Evolutionary conservation across 2,329 filamentous ascomycete genomes (phyloP), one percentile per base, ranked within the genome.

Genomic region (Hypoxylon sp.): DNA sequence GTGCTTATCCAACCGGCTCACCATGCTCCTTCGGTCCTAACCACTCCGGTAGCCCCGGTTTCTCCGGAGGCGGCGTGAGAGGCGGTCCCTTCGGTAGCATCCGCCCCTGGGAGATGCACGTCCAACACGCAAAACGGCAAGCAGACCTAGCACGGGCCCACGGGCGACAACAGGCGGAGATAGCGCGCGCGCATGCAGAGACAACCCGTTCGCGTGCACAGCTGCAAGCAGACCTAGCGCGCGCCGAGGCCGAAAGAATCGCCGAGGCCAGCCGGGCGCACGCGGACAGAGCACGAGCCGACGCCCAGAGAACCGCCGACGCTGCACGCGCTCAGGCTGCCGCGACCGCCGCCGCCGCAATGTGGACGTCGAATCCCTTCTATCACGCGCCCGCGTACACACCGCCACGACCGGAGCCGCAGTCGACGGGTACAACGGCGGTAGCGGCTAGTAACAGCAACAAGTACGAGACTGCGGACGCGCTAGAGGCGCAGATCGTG

Each of bases 401-500:
- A 7, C 46, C 18, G 4, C 33, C 20, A 12, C 28, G 8, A 6
- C n/a, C 24, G 20, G 30, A 8, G 4, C 42, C 24, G 30, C 46
- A 14, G 33, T 33, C 20, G 9, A 5, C 33, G 28, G 18, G 24
- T 2, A 11, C 32, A 12, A 28, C 22, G n/a, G 12, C 12, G 33
- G 33, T 9, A 12, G 24, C 5, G 24, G 9, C 16, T 46, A 22
- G 40, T 45, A 18, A 4, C 4, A 42, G 8, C 16, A 20, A 48
- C 6, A 62, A 55, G 14, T 40, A 53, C 11, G 40, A 22, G 9
- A 22, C 14, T 0, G 78, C 76, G 1, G 77, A 77, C 32, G 72
- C 71, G 0, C 70, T 82, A 2, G 78, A 80, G 59, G 71, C 69
- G 26, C 71, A 77, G 33, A 73, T 81, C 7, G 73, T 66, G 12